phyloP scores from a whole-genome alignment of 192 early-diverging fungal species.

The Gaertneriomyces sp. region DNA sequence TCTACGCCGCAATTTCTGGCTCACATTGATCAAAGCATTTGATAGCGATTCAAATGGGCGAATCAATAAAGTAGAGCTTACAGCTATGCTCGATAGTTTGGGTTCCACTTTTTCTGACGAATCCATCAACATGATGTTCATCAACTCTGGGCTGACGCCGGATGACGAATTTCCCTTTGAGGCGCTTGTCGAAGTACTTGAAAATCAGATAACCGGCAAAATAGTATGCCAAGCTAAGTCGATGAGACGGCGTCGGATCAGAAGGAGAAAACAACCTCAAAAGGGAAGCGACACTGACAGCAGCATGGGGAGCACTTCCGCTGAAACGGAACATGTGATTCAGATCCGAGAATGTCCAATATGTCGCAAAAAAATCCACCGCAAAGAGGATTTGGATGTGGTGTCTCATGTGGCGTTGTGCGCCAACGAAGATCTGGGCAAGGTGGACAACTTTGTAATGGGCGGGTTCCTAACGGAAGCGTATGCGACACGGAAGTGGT shows the following conservation, averaged over 20 bases:
- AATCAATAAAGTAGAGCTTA: constrained; percentile 60
- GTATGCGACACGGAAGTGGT: constrained; percentile 69
- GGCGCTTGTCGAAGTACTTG: constrained; percentile 58
- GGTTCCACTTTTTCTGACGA: constrained; percentile 64
- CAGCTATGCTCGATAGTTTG: constrained; percentile 68
- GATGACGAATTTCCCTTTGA: constrained; percentile 64
- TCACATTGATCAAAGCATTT: constrained; percentile 57
- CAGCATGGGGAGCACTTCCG: neutral
- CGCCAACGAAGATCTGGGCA: constrained; percentile 64
- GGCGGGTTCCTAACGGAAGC: constrained; percentile 75
- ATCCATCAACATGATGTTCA: constrained; percentile 60
- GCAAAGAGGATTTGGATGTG: constrained; percentile 62
- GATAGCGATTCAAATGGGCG: constrained; percentile 57
- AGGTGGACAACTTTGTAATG: constrained; percentile 66
- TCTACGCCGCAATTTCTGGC: constrained; percentile 69
- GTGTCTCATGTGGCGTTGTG: constrained; percentile 74
- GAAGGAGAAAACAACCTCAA: neutral
- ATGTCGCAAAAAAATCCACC: constrained; percentile 55
- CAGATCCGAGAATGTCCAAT: constrained; percentile 66
- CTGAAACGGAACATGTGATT: constrained; percentile 55
- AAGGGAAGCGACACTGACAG: neutral
- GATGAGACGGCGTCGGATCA: constrained; percentile 1
- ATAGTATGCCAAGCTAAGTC: constrained; percentile 25
- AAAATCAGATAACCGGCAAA: constrained; percentile 40
- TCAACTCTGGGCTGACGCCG: constrained; percentile 39